These are phyloP conservation scores for Pleurozium schreberi DNA, from an alignment of 225 moss, liverwort and hornwort genomes.

Conservation along the genomic window DNA sequence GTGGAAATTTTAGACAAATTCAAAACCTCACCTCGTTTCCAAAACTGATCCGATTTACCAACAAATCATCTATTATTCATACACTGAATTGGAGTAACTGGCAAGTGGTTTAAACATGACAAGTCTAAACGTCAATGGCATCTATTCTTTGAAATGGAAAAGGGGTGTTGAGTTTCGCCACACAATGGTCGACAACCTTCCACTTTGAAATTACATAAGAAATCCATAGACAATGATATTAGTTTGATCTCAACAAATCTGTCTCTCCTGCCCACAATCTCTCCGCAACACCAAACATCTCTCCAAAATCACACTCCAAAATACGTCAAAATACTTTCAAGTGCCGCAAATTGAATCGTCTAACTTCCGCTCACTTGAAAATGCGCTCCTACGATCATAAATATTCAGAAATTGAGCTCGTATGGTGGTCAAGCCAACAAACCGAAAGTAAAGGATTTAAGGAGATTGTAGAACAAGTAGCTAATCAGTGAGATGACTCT, in stretches of 20 bases:
- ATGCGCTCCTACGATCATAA: not conserved
- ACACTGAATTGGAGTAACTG: not conserved
- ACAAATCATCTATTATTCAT: not conserved
- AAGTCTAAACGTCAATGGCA: not conserved
- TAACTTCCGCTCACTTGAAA: not conserved
- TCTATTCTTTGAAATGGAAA: not conserved
- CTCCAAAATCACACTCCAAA: not conserved
- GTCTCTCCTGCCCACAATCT: not conserved
- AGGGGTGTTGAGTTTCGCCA: not conserved
- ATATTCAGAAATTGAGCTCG: not conserved
- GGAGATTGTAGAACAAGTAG: not conserved
- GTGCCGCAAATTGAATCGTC: not conserved
- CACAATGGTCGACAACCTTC: not conserved
- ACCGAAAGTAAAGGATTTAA: not conserved
- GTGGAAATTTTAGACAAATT: not conserved
- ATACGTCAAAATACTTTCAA: not conserved
- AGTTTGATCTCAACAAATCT: not conserved
- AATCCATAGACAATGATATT: not conserved
- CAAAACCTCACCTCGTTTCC: not conserved
- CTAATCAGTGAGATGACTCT: not conserved
- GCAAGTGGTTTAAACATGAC: not conserved
- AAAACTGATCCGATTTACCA: not conserved
- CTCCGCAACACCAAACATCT: not conserved
- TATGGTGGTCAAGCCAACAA: not conserved
- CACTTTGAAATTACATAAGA: not conserved